Evolutionary conservation across 345 rosid species (phyloP).

Genomic region (Ceriops zippeliana): DNA sequence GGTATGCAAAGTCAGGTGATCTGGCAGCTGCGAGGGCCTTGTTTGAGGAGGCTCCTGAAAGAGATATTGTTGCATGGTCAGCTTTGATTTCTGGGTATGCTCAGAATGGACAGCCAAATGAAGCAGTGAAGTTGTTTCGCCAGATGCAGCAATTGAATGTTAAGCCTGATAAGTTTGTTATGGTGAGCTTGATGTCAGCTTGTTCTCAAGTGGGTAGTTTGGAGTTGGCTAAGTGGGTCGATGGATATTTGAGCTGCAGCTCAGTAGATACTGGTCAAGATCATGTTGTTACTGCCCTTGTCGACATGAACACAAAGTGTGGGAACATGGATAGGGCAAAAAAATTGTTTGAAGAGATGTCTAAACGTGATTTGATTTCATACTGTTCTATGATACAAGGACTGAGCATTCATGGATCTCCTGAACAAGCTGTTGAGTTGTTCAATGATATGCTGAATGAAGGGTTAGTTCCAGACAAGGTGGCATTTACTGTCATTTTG

Average conservation of each 20-base stretch:
- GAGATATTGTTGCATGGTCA: slow-evolving; percentile 2
- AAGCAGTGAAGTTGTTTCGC: background rate
- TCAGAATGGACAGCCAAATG: slow-evolving; percentile 4
- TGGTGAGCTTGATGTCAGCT: slow-evolving; percentile 42
- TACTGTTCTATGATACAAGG: slow-evolving; percentile 74
- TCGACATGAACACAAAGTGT: slow-evolving; percentile 82
- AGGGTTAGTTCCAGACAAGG: slow-evolving; percentile 55
- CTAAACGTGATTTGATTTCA: slow-evolving; percentile 41
- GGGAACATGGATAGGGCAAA: slow-evolving; percentile 62
- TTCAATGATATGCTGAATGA: slow-evolving; percentile 61
- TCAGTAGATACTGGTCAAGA: slow-evolving; percentile 33
- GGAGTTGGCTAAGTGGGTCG: slow-evolving; percentile 56
- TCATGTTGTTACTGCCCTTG: slow-evolving; percentile 56
- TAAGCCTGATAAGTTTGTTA: slow-evolving; percentile 1
- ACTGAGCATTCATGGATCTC: slow-evolving; percentile 52
- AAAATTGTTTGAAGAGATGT: slow-evolving; percentile 49
- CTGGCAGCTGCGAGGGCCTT: background rate
- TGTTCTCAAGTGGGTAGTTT: slow-evolving; percentile 62
- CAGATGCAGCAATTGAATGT: background rate
- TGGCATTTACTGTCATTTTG: slow-evolving; percentile 66
- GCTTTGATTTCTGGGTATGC: background rate
- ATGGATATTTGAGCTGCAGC: slow-evolving; percentile 42
- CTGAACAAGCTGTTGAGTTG: slow-evolving; percentile 41
- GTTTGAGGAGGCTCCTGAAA: slow-evolving; percentile 4
- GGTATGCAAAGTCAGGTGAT: slow-evolving; percentile 3